Conservation (phyloP, 2,329 filamentous ascomycete species). For the Colletotrichum sp. region DNA sequence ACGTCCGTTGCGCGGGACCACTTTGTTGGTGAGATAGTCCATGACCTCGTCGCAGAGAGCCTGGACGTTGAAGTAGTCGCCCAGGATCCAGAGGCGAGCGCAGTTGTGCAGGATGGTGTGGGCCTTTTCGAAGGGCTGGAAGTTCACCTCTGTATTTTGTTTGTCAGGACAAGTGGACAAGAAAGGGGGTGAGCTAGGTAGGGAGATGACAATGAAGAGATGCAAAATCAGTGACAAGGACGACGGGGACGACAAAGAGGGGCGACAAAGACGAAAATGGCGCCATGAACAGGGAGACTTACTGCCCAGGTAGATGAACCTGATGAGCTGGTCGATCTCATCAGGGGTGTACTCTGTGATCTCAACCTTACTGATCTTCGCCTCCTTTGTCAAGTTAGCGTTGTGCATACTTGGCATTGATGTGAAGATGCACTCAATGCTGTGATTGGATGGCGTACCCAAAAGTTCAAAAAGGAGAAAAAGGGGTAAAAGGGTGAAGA, state of each 20-base stretch:
- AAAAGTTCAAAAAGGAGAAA: background rate
- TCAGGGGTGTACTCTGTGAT: background rate
- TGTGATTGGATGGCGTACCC: background rate
- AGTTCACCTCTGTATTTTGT: background rate
- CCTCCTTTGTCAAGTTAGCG: background rate
- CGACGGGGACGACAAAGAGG: background rate
- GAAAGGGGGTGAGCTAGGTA: background rate
- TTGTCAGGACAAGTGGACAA: background rate
- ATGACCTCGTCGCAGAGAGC: background rate
- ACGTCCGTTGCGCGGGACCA: background rate
- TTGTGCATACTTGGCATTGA: rapidly evolving
- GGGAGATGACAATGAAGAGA: background rate
- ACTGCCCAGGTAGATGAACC: background rate
- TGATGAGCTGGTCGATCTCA: background rate
- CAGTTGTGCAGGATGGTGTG: background rate
- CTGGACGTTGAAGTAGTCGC: background rate
- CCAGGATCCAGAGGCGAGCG: background rate
- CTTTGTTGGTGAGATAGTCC: background rate
- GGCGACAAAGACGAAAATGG: background rate
- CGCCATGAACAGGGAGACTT: background rate
- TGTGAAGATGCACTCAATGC: background rate
- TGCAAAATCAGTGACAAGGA: background rate
- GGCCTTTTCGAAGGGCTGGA: background rate
- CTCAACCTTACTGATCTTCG: background rate
- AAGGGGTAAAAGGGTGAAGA: no score